These are phyloP conservation scores for Naegleria fowleri DNA, from an alignment of 208 protist genomes.

Conservation along the genomic window DNA sequence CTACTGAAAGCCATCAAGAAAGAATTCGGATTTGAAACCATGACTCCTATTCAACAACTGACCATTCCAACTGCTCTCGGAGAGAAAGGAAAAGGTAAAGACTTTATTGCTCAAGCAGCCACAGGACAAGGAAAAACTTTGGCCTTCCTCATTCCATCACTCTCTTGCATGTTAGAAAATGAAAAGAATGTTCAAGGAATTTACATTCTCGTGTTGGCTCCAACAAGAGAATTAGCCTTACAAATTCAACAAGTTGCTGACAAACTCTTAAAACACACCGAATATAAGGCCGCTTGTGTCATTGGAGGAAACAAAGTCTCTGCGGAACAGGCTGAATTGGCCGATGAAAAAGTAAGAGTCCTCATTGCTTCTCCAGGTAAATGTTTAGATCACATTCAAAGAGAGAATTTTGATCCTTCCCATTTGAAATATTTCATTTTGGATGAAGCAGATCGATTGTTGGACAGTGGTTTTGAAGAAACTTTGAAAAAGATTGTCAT, in stretches of 20 bases:
- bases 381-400: conserved; percentile 93
- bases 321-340: conserved; percentile 57
- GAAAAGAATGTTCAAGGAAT: conserved; percentile 40
- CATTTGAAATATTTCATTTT: conserved; percentile 81
- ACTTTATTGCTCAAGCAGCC: conserved; percentile 74
- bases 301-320: conserved; percentile 66
- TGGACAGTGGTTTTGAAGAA: conserved; percentile 93
- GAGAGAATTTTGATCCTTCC: conserved; percentile 92
- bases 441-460: conserved; percentile 81
- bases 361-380: conserved; percentile 94
- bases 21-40: conserved; percentile 55
- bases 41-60: conserved; percentile 68
- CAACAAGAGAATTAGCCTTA: conserved; percentile 95
- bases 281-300: conserved; percentile 61
- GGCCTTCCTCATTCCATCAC: conserved; percentile 76
- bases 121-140: conserved; percentile 73
- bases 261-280: conserved; percentile 77
- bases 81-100: conserved; percentile 68
- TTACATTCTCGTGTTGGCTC: conserved; percentile 83
- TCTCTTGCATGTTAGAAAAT: conserved; percentile 59
- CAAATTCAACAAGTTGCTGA: conserved; percentile 91
- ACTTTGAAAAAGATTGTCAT: conserved; percentile 93
- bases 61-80: conserved; percentile 62
- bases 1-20: neutral
- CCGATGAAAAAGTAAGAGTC: conserved; percentile 86